Evolutionary conservation across 208 protist species (phyloP), one percentile per base, ranked within the genome.

Genomic region (Crithidia expoeki): DNA sequence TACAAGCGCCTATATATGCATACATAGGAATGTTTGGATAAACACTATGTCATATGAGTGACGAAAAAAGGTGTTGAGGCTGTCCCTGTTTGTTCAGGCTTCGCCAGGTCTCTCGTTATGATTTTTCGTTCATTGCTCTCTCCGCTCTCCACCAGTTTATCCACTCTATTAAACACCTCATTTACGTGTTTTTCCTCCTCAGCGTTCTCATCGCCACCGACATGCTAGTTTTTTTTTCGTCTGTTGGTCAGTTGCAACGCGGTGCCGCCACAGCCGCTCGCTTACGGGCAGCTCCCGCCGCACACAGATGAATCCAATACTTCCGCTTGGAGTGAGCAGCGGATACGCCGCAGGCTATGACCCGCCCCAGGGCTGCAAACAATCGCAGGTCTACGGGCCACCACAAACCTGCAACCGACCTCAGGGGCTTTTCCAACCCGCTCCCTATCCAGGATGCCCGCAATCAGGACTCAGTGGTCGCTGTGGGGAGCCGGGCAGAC

Each of bases 241-340:
- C 10, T 38, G 16, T 33, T 19, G 28, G 2, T 10, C 30, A 36
- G 12, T 21, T 28, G 21, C 19, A 58, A 21, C 30, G 21, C 30
- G 38, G 52, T 52, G 52, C 50, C 57, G 19, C 44, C 64, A 40
- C 28, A 58, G 38, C 40, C 36, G 32, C 63, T 59, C 6, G 61
- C 23, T 42, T 70, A 72, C 57, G 67, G 67, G 11, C 46, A 64
- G 32, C 55, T 44, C 25, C 56, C 38, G 27, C 53, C n/a, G 50
- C 34, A n/a, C 30, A 57, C 55, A 72, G 46, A 12, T 2, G 28
- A 65, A 58, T 21, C 17, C 42, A 4, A 50, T 64, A 25, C 38
- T 47, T 5, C 21, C 42, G 0, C 47, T 66, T 32, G 60, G 60
- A 16, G 60, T 27, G 9, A 53, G 21, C 12, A 32, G 46, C 21